Percentiles rank a stretch among this genome's conserved stretches.
Evolutionary conservation across 257 asterid genomes (phyloP).

Genomic region (Nemophila menziesii): DNA sequence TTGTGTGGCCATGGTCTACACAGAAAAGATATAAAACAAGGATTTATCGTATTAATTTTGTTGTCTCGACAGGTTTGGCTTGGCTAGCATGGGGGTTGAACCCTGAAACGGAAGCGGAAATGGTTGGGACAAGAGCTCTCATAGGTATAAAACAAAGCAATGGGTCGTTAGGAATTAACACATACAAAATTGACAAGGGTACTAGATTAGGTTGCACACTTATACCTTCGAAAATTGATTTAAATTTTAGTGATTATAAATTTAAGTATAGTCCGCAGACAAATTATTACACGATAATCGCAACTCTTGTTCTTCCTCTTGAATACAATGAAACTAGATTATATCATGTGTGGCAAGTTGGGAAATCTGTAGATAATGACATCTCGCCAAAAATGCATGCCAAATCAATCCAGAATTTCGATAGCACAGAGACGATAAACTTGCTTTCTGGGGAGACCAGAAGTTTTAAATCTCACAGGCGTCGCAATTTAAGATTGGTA

Average conservation of each 20-base stretch:
- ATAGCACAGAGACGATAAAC: slow-evolving; percentile 28
- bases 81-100: slow-evolving; percentile 80
- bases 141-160: slow-evolving; percentile 29
- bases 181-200: slow-evolving; percentile 21
- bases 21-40: no score
- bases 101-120: slow-evolving; percentile 26
- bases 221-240: slow-evolving; percentile 17
- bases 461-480: slow-evolving; percentile 9
- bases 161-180: slow-evolving; percentile 1
- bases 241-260: slow-evolving; percentile 10
- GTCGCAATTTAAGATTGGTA: slow-evolving; percentile 23
- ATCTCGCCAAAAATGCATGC: slow-evolving; percentile 32
- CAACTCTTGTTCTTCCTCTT: slow-evolving; percentile 21
- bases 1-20: no score
- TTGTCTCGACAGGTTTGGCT: slow-evolving; percentile 11
- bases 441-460: slow-evolving; percentile 4
- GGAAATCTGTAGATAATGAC: slow-evolving; percentile 9
- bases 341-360: slow-evolving; percentile 47
- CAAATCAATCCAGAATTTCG: slow-evolving; percentile 18
- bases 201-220: slow-evolving; percentile 39
- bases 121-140: slow-evolving; percentile 52
- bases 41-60: no score
- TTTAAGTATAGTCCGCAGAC: slow-evolving; percentile 1
- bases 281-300: slow-evolving; percentile 21
- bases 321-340: slow-evolving; percentile 18